A percentile compares a stretch with the other conserved stretches of the same genome.
Conservation (phyloP, 148 eudicot species). For the Arbutus unedo region DNA sequence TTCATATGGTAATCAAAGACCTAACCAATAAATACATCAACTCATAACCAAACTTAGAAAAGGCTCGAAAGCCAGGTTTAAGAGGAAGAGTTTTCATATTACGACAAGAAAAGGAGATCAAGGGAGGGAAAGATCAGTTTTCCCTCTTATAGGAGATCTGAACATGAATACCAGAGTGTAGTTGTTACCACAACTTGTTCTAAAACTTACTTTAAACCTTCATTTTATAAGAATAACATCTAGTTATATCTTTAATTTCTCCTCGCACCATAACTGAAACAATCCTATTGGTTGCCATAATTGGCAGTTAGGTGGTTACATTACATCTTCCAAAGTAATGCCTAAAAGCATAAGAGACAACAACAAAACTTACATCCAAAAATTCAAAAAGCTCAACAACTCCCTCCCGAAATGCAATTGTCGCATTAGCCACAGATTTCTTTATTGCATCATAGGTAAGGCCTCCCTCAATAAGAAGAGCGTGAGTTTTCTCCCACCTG, state of each 20-base stretch:
- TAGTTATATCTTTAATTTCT: background rate
- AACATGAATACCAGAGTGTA: background rate
- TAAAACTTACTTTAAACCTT: background rate
- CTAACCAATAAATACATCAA: background rate
- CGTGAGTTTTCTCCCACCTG: slow-evolving; percentile 96
- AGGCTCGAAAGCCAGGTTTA: background rate
- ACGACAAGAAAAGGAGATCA: background rate
- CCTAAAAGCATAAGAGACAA: slow-evolving; percentile 8
- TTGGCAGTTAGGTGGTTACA: background rate
- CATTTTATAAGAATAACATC: background rate
- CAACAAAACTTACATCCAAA: slow-evolving; percentile 55
- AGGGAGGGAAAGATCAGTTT: background rate
- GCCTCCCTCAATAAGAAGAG: slow-evolving; percentile 90
- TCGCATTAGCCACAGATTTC: slow-evolving; percentile 66
- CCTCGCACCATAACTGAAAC: background rate
- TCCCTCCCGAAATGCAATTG: slow-evolving; percentile 83
- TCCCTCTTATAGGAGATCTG: background rate
- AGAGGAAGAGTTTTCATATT: background rate
- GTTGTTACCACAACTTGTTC: background rate
- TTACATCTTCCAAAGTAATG: slow-evolving; percentile 6
- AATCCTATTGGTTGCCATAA: background rate
- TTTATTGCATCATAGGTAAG: slow-evolving; percentile 70
- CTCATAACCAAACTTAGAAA: background rate
- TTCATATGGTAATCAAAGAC: background rate
- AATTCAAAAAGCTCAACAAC: slow-evolving; percentile 74